Percentiles rank a stretch among this genome's conserved stretches.
These are phyloP conservation scores for Phytophthora syringae DNA, from an alignment of 352 stramenopile genomes.

Conservation along the genomic window DNA sequence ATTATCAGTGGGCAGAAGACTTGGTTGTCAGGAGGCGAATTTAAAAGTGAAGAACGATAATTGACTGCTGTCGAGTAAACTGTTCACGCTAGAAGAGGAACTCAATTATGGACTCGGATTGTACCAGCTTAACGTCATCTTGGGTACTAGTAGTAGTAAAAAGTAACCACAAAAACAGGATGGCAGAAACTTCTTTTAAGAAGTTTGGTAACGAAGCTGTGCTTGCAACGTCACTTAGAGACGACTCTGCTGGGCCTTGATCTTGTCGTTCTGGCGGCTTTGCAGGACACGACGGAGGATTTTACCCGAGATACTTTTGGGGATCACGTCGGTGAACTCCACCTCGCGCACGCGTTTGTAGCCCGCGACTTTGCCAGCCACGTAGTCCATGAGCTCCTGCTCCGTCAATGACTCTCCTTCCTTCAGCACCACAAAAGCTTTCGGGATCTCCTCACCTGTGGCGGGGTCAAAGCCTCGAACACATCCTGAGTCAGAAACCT, in stretches of 20 bases:
- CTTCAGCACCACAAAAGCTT: slow-evolving; percentile 91
- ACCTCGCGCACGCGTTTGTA: slow-evolving; percentile 92
- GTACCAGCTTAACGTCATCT: slow-evolving; percentile 1
- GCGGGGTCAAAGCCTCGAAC: slow-evolving; percentile 56
- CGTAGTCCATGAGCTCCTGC: slow-evolving; percentile 81
- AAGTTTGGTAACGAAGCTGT: not conserved
- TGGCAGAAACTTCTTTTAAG: too few species aligned
- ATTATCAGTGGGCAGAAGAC: slow-evolving; percentile 5
- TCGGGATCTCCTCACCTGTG: slow-evolving; percentile 88
- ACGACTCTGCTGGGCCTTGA: slow-evolving; percentile 35
- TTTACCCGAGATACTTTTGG: slow-evolving; percentile 93
- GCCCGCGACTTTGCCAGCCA: slow-evolving; percentile 76
- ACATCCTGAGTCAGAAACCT: slow-evolving; percentile 51
- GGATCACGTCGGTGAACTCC: slow-evolving; percentile 90
- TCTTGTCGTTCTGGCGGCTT: slow-evolving; percentile 40
- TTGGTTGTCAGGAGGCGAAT: slow-evolving; percentile 10
- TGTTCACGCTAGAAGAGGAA: not conserved
- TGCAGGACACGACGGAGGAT: slow-evolving; percentile 90
- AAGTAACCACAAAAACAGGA: not conserved
- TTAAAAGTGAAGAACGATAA: slow-evolving; percentile 18
- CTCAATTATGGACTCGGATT: not conserved
- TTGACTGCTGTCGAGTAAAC: not conserved
- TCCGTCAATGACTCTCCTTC: slow-evolving; percentile 50
- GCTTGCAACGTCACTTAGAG: slow-evolving; percentile 19
- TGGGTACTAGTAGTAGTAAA: not conserved